Evolutionary conservation across 2,329 filamentous ascomycete species (phyloP), one percentile per base, ranked within the genome.

Genomic region (Arthrobotrys pseudoclavata): DNA sequence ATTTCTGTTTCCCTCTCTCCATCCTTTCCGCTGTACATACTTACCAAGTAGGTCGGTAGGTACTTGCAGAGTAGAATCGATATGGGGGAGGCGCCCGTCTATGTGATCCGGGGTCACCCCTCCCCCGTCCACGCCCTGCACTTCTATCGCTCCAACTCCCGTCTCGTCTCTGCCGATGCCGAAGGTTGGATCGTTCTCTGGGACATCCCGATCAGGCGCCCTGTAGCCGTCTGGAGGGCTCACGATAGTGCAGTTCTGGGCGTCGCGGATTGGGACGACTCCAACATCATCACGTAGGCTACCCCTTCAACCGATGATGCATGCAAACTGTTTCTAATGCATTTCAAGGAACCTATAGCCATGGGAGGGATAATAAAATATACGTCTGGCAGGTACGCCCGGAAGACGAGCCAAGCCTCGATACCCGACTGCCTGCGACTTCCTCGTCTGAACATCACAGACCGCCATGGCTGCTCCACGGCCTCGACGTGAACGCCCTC

Each of bases 171-270:
- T 0, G 95, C 92, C 40, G 96, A 99, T 84, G 92, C 93, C 7
- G 92, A 97, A 48, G 96, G 96, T 75, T 97, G 91, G 87, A 86
- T 97, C 37, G 88, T 97, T 5, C 85, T 94, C 22, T 99, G 96
- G 96, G 91, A 92, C 82, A 85, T 97, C 45, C 88, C 91, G 26
- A 92, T 90, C 63, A 94, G 96, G 86, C 88, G 96, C 37, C 89
- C 95, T 0, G 87, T 89, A 7, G 92, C 91, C 0, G 92, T 96
- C 2, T 99, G 96, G 96, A 91, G 89, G 81, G 92, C 93, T 0
- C 96, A 99, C 83, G 86, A 89, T 52, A 91, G 88, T 37, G 88
- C 92, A 20, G 90, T 98, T 29, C 86, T 98, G 15, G 92, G 91
- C 3, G 86, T 96, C 47, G 87, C 87, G 55, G 89, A 87, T 40